Evolutionary conservation across 768 basidiomycete genomes (phyloP), one percentile per base, ranked within the genome.

Genomic region (Pisolithus marmoratus): DNA sequence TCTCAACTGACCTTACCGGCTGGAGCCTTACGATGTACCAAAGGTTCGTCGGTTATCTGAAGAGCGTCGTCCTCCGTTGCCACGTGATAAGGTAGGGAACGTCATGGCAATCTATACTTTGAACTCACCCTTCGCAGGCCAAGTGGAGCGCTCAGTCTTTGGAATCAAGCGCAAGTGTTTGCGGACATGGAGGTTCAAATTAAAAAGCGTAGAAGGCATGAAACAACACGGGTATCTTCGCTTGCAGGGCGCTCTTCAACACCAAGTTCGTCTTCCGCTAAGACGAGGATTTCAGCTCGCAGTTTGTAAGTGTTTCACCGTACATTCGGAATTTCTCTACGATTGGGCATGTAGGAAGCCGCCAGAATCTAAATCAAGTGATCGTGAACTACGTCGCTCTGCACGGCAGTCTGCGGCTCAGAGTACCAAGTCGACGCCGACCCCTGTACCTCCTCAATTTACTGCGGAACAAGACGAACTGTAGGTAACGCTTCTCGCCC

Each of bases 381-480:
- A 51, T 34, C 48, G 50, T 24, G 43, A 56, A 27, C 38, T 42
- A n/a, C 70, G 71, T 50, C 67, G 72, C 44, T 75, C 75, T 22
- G 52, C 62, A 51, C 66, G 78, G 49, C 69, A 67, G 46, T 62
- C 63, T 20, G 63, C 51, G 43, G 56, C 61, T n/a, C 59, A 61
- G 38, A 49, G 55, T n/a, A 46, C 45, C 37, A 55, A 41, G 27
- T 19, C 44, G 44, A 49, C 57, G 8, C 54, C 66, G 17, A 56
- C 59, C 15, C 56, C 58, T 29, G 77, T 76, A 15, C 56, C 59
- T 29, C 77, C 76, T 50, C 70, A 70, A 24, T 54, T 46, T 9
- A 49, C 56, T 15, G 51, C 56, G 34, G 81, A 85, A 54, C 71
- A 74, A 3, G 85, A 89, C 56, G 84, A 89, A 73, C 70, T 87